These are phyloP conservation scores for Rachicladosporium sp. DNA, from an alignment of 2,329 filamentous ascomycete genomes.

Conservation along the genomic window DNA sequence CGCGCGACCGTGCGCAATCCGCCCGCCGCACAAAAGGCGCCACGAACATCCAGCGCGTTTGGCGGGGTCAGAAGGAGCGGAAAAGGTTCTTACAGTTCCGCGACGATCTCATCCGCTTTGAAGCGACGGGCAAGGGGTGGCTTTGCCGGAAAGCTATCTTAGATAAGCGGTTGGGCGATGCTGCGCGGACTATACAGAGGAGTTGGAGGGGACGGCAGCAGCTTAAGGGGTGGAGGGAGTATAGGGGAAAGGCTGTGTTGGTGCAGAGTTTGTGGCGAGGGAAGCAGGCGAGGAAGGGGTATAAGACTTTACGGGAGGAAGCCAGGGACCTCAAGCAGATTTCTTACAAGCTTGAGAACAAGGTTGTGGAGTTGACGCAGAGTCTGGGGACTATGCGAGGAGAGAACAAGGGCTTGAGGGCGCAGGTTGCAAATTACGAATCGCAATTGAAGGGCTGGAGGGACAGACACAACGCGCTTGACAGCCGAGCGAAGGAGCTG, in stretches of 20 bases:
- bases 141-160: conserved; percentile 82
- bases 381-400: conserved; percentile 82
- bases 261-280: conserved; percentile 92
- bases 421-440: conserved; percentile 91
- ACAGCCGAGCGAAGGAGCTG: conserved; percentile 81
- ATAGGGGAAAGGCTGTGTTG: conserved; percentile 77
- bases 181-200: conserved; percentile 79
- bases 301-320: conserved; percentile 88
- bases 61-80: conserved; percentile 83
- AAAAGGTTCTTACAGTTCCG: conserved; percentile 68
- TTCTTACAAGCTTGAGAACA: conserved; percentile 98
- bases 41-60: conserved; percentile 88
- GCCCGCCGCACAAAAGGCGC: conserved; percentile 74
- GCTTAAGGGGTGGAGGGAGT: conserved; percentile 70
- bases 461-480: conserved; percentile 77
- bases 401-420: conserved; percentile 80
- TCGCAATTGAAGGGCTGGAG: conserved; percentile 94
- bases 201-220: conserved; percentile 74
- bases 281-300: conserved; percentile 63
- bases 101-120: conserved; percentile 73
- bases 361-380: conserved; percentile 96
- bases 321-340: conserved; percentile 98
- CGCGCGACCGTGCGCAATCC: conserved; percentile 66
- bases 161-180: conserved; percentile 87
- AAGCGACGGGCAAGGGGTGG: conserved; percentile 85